phyloP scores from a whole-genome alignment of 768 basidiomycete species.

The Mycena rosella region DNA sequence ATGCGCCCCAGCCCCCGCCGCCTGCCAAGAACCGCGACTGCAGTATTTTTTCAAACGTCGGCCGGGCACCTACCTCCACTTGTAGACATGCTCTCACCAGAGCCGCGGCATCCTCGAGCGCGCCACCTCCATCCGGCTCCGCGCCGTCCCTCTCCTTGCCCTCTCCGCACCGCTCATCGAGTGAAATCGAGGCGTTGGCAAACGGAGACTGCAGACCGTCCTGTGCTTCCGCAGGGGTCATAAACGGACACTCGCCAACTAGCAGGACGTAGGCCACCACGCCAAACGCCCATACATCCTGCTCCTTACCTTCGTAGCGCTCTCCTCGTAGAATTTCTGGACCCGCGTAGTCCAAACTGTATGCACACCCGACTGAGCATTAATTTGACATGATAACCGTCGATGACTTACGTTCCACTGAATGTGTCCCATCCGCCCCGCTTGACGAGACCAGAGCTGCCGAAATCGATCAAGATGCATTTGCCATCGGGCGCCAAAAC shows the following conservation, averaged over 20 bases:
- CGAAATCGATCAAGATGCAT: slow-evolving; percentile 97
- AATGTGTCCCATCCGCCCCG: slow-evolving; percentile 92
- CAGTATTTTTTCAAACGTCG: slow-evolving; percentile 87
- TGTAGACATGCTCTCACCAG: slow-evolving; percentile 89
- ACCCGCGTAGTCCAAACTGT: slow-evolving; percentile 91
- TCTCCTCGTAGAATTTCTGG: slow-evolving; percentile 97
- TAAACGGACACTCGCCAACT: slow-evolving; percentile 92
- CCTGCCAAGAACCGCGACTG: slow-evolving; percentile 87
- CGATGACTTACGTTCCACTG: slow-evolving; percentile 85
- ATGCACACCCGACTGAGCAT: slow-evolving; percentile 27
- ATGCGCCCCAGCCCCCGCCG: slow-evolving; percentile 74
- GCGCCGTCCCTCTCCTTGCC: slow-evolving; percentile 79
- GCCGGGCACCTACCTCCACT: slow-evolving; percentile 81
- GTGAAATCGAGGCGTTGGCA: slow-evolving; percentile 77
- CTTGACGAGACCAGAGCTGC: slow-evolving; percentile 89
- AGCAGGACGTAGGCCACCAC: slow-evolving; percentile 97
- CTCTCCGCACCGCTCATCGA: slow-evolving; percentile 86
- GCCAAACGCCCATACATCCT: slow-evolving; percentile 98
- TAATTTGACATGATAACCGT: slow-evolving; percentile 3
- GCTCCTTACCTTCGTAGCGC: slow-evolving; percentile 94
- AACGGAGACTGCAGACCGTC: slow-evolving; percentile 84
- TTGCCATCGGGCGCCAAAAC: slow-evolving; percentile 84
- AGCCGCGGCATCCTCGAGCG: slow-evolving; percentile 85
- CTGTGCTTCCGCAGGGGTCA: slow-evolving; percentile 91
- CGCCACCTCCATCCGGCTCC: slow-evolving; percentile 87